phyloP scores from a whole-genome alignment of 164 flowering plant species.

The Nymphaea colorata region DNA sequence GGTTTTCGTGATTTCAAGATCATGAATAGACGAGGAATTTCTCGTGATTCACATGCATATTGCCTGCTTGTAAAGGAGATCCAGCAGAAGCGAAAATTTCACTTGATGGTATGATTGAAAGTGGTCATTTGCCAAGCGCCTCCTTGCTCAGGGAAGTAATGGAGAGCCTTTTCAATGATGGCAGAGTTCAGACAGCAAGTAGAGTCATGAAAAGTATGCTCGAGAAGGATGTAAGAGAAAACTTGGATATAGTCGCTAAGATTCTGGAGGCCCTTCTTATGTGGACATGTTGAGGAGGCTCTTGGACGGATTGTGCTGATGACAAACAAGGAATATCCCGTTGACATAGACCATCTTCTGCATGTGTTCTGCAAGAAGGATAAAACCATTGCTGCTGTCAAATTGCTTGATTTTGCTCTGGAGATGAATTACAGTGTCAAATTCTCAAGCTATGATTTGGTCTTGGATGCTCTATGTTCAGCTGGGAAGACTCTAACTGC shows the following conservation, averaged over 20 bases:
- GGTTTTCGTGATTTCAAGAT: slow-evolving; percentile 60
- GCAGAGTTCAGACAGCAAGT: slow-evolving; percentile 81
- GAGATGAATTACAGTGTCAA: slow-evolving; percentile 59
- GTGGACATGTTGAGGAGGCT: slow-evolving; percentile 98
- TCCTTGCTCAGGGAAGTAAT: slow-evolving; percentile 51
- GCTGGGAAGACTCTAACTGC: slow-evolving; percentile 94
- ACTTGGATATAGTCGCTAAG: slow-evolving; percentile 73
- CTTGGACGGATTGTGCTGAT: slow-evolving; percentile 66
- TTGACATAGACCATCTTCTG: slow-evolving; percentile 54
- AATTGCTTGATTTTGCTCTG: slow-evolving; percentile 63
- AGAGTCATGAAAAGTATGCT: slow-evolving; percentile 84
- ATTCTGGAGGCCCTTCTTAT: slow-evolving; percentile 80
- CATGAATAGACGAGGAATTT: slow-evolving; percentile 59
- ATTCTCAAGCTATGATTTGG: slow-evolving; percentile 69
- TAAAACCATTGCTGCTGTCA: slow-evolving; percentile 76
- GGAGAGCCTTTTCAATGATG: slow-evolving; percentile 62
- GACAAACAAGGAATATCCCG: slow-evolving; percentile 33
- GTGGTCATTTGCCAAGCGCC: slow-evolving; percentile 57
- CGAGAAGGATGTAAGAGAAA: slow-evolving; percentile 82
- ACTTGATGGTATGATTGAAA: slow-evolving; percentile 67
- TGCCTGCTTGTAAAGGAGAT: slow-evolving; percentile 56
- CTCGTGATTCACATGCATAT: slow-evolving; percentile 40
- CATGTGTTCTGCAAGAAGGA: slow-evolving; percentile 59
- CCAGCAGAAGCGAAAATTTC: slow-evolving; percentile 76
- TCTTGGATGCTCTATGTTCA: slow-evolving; percentile 56